Evolutionary conservation across 768 basidiomycete genomes (phyloP).

Genomic region (Boletus rubropictus): DNA sequence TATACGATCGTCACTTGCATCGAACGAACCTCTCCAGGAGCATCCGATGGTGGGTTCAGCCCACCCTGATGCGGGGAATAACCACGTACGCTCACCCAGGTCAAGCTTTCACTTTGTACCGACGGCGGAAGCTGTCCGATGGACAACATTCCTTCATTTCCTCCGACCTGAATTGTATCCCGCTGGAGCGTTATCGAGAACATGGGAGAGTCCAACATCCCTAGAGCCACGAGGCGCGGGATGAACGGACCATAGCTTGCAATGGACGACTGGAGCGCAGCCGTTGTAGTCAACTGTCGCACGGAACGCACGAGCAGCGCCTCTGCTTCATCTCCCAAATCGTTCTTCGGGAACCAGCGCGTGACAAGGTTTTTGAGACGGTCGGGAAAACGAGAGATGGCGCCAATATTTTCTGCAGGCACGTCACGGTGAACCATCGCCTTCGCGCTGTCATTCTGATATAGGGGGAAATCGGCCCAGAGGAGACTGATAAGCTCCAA

Average conservation of each 20-base stretch:
- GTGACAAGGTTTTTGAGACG: conserved; percentile 10
- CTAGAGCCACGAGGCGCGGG: conserved; percentile 39
- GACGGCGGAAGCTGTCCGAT: conserved; percentile 59
- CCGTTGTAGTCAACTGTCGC: conserved; percentile 10
- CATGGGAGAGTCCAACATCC: conserved; percentile 38
- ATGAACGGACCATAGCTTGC: conserved; percentile 40
- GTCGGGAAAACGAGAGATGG: conserved; percentile 1
- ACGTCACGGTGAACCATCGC: background rate
- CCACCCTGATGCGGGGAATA: conserved; percentile 53
- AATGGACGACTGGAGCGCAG: conserved; percentile 39
- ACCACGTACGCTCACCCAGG: conserved; percentile 58
- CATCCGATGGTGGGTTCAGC: conserved; percentile 47
- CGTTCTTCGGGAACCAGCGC: conserved; percentile 18
- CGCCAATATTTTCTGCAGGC: background rate
- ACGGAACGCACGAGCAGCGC: conserved; percentile 2
- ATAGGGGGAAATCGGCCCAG: conserved; percentile 37
- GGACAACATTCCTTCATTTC: conserved; percentile 59
- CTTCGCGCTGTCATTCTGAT: conserved; percentile 6
- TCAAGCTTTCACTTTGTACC: conserved; percentile 44
- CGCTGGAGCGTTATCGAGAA: conserved; percentile 63
- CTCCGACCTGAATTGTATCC: conserved; percentile 60
- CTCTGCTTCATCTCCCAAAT: background rate
- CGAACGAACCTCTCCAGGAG: conserved; percentile 52
- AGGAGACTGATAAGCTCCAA: conserved; percentile 35
- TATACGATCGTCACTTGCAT: background rate